Conservation (phyloP, 2,329 filamentous ascomycete genomes). For the Dactylellina sp. region DNA sequence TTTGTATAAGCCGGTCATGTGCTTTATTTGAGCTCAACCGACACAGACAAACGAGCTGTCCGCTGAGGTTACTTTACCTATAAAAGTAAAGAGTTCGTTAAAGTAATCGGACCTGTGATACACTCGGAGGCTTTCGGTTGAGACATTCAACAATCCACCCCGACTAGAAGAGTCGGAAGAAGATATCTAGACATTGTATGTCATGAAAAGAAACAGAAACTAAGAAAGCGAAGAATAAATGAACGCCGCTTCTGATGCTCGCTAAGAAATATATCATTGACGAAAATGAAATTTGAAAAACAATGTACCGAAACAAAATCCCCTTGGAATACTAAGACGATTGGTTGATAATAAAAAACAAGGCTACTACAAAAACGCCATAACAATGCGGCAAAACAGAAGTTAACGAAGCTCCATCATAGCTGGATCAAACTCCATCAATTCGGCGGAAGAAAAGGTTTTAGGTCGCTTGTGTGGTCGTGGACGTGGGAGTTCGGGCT, state of each 20-base stretch:
- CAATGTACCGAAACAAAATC: neutral
- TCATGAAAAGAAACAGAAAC: conserved; percentile 4
- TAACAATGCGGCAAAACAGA: conserved; percentile 2
- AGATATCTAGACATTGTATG: neutral
- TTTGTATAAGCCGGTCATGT: neutral
- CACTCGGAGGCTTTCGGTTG: neutral
- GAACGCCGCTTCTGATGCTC: conserved; percentile 41
- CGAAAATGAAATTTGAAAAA: conserved; percentile 2
- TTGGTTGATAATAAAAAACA: neutral
- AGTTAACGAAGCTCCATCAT: conserved; percentile 47
- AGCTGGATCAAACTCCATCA: conserved; percentile 34
- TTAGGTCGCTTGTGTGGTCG: conserved; percentile 14
- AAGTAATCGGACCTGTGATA: neutral
- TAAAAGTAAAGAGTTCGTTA: neutral
- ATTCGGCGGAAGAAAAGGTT: conserved; percentile 3
- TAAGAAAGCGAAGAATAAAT: conserved; percentile 10
- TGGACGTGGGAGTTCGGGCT: conserved; percentile 26
- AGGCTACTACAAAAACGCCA: neutral
- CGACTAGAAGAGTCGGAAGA: too few species aligned
- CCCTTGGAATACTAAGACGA: neutral
- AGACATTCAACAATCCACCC: neutral
- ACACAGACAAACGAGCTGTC: neutral
- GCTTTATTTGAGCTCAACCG: neutral
- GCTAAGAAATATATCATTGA: conserved; percentile 16
- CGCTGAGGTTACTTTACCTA: neutral